Evolutionary conservation across 345 rosid genomes (phyloP), one percentile per base, ranked within the genome.

Genomic region (Cardiospermum halicacabum): DNA sequence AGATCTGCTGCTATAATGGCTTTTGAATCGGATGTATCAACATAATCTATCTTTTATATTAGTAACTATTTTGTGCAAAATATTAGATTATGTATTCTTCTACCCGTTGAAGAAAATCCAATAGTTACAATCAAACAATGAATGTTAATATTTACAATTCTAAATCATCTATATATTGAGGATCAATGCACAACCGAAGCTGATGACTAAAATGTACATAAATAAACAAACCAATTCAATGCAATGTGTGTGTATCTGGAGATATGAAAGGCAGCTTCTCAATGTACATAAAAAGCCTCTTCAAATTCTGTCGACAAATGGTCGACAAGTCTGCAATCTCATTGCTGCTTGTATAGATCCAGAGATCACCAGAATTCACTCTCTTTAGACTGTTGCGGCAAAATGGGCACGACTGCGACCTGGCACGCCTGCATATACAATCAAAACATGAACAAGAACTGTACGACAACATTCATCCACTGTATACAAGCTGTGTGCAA

Each of bases 361-460:
- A 92, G 0, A 89, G 85, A 74, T 92, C 96, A 6, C 84, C 85
- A 0, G 96, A 89, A 73, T 83, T 72, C 3, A 92, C 87, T 55
- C 92, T 78, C 68, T 82, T 85, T 16, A 92, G 89, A 71, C 85
- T 85, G 62, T 85, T 87, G 45, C 98, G 78, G 59, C 98, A 92
- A 73, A 92, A 92, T 1, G 98, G 98, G 72, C 98, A 92, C 0
- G 98, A 89, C 53, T 87, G 84, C 1, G 98, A 89, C 73, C 88
- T 70, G 7, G 64, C n/a, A 1, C 79, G 82, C 98, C 98, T 92
- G 56, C 18, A 55, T 28, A 12, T 12, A 60, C 61, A 27, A n/a
- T 48, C 25, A 22, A 60, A 36, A 30, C n/a, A 37, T 60, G 19
- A 12, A 28, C 61, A 25, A 64, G 53, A 21, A 47, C 24, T 11